These are phyloP conservation scores for Eutrema salsugineum DNA, from an alignment of 441 rosid species.

Conservation along the genomic window DNA sequence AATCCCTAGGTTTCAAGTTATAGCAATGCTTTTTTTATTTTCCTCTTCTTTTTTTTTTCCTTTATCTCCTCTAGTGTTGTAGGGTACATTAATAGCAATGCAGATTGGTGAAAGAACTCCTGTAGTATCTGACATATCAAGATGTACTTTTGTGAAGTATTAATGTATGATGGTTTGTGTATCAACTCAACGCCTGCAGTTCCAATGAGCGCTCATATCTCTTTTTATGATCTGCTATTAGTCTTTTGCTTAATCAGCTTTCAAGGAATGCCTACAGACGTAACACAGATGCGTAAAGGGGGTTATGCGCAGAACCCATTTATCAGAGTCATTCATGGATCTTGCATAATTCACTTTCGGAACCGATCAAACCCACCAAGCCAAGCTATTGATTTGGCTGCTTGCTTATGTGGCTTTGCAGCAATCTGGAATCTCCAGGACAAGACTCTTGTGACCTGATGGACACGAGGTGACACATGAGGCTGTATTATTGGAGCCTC, in stretches of 20 bases:
- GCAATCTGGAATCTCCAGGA: slow-evolving; percentile 28
- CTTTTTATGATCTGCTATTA: slow-evolving; percentile 6
- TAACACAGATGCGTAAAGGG: not conserved
- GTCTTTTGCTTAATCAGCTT: slow-evolving; percentile 2
- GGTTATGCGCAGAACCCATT: not conserved
- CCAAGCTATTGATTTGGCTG: slow-evolving; percentile 28
- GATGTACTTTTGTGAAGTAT: slow-evolving; percentile 33
- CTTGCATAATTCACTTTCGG: slow-evolving; percentile 17
- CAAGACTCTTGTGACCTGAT: slow-evolving; percentile 29
- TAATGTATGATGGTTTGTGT: slow-evolving; percentile 32
- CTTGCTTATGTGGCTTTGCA: slow-evolving; percentile 34
- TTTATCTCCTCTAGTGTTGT: slow-evolving; percentile 4
- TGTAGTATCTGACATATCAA: slow-evolving; percentile 29
- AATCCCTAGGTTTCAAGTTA: slow-evolving; percentile 26
- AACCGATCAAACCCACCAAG: slow-evolving; percentile 21
- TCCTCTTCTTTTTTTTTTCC: not conserved
- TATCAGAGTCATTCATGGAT: not conserved
- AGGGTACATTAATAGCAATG: slow-evolving; percentile 23
- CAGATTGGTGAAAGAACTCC: slow-evolving; percentile 17
- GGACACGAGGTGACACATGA: slow-evolving; percentile 26
- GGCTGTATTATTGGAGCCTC: slow-evolving; percentile 24
- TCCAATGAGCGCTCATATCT: not conserved
- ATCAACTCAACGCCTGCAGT: slow-evolving; percentile 3
- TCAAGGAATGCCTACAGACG: not conserved
- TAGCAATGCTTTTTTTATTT: not conserved